phyloP scores from a whole-genome alignment of 768 basidiomycete species.

The Macrolepiota dolichaula region DNA sequence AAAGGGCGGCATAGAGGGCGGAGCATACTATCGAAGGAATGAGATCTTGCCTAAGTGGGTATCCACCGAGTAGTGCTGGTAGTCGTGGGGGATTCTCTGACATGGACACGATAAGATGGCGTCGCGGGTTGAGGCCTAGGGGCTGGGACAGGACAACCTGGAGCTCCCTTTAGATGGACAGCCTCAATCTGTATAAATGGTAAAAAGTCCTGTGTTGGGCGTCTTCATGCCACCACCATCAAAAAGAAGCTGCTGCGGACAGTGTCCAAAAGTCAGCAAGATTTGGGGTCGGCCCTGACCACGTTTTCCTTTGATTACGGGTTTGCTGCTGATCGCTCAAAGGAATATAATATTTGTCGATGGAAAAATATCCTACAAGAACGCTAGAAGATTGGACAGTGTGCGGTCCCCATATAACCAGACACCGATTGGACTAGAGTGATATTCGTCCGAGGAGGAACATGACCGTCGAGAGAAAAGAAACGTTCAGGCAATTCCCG shows the following conservation, averaged over 20 bases:
- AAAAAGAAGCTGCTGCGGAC: neutral
- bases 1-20: conserved; percentile 13
- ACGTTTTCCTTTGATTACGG: neutral
- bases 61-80: conserved; percentile 16
- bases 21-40: conserved; percentile 17
- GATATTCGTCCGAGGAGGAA: neutral
- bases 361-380: neutral
- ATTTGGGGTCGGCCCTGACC: neutral
- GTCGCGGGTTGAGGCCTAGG: neutral
- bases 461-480: neutral
- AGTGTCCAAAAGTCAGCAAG: neutral
- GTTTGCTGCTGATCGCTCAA: neutral
- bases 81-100: neutral
- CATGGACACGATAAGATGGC: neutral
- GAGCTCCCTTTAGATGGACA: neutral
- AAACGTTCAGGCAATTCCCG: neutral
- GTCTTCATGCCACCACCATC: neutral
- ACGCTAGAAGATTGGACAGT: neutral
- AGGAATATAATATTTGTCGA: neutral
- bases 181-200: neutral
- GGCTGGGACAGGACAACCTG: neutral
- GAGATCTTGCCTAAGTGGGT: conserved; percentile 14
- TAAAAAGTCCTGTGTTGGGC: neutral
- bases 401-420: neutral
- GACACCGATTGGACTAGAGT: neutral